Evolutionary conservation across 148 eudicot genomes (phyloP), one percentile per base, ranked within the genome.

Genomic region (Rhododendron ferrugineum): DNA sequence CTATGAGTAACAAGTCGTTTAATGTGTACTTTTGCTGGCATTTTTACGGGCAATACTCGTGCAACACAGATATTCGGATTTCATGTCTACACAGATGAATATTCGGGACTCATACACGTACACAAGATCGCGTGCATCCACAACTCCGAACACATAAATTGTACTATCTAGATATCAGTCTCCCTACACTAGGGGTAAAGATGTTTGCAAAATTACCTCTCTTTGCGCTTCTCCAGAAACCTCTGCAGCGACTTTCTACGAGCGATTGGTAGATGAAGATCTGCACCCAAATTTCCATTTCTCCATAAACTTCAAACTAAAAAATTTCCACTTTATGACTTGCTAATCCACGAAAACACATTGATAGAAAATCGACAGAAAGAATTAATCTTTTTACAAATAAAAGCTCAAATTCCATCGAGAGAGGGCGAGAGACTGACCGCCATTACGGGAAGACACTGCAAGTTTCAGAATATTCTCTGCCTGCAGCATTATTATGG

Each of bases 161-260:
- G 36, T 16, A 72, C 82, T 40, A 40, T 40, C 20, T 54, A 54
- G 60, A 54, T 54, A 54, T 54, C 60, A 54, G 60, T 54, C 5
- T 54, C 60, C 60, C 22, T 54, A 54, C 60, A 54, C 60, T 16
- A 54, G 20, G 6, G 6, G 60, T 13, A 54, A 54, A 15, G 5
- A 54, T 14, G 58, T 54, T 14, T 11, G 40, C 7, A 40, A 1
- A 2, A 28, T 14, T 60, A 93, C 94, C 96, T 91, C 83, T 88
- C 89, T 83, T 92, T 88, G 75, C 96, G 94, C 89, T 92, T 92
- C 88, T 88, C 93, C 79, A 92, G 81, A 87, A 93, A 93, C 79
- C 92, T 88, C 50, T 88, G 91, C 56, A 92, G 82, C 6, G 94
- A 93, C 84, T 88, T 89, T 80, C 87, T 90, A 44, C 94, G 89